phyloP scores from a whole-genome alignment of 2,329 filamentous ascomycete genomes.

The Lecanosticta acicola region DNA sequence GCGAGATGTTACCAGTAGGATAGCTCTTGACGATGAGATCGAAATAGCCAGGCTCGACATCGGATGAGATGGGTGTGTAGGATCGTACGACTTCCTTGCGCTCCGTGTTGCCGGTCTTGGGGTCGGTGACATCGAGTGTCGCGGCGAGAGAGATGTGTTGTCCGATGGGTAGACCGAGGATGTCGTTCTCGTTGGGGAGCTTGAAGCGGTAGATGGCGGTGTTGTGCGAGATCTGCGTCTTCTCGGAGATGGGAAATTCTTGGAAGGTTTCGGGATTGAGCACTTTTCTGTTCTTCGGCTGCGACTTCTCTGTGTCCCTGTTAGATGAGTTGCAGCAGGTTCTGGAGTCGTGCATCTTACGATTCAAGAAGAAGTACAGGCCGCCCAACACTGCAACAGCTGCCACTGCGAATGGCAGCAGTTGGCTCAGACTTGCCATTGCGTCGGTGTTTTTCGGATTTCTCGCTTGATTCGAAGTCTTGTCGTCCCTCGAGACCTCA shows the following conservation, averaged over 20 bases:
- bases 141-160: conserved; percentile 98
- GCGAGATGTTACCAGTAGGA: conserved; percentile 94
- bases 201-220: conserved; percentile 97
- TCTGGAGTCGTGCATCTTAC: background rate
- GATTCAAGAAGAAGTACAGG: conserved; percentile 6
- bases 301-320: conserved; percentile 7
- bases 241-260: conserved; percentile 87
- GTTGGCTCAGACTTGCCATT: conserved; percentile 49
- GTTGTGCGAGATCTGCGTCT: conserved; percentile 95
- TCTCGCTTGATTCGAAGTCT: too few species aligned
- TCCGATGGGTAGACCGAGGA: conserved; percentile 94
- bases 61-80: conserved; percentile 86
- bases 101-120: conserved; percentile 60
- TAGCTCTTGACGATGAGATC: conserved; percentile 98
- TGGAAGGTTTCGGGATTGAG: conserved; percentile 86
- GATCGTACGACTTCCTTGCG: conserved; percentile 82
- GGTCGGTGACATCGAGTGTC: conserved; percentile 61
- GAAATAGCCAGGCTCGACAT: conserved; percentile 84
- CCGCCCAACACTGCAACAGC: conserved; percentile 8
- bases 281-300: conserved; percentile 67
- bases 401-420: conserved; percentile 62
- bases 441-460: background rate
- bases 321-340: background rate
- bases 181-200: conserved; percentile 68
- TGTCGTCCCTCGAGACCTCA: too few species aligned